These are phyloP conservation scores for Lepidium campestre DNA, from an alignment of 441 rosid species.

Conservation along the genomic window DNA sequence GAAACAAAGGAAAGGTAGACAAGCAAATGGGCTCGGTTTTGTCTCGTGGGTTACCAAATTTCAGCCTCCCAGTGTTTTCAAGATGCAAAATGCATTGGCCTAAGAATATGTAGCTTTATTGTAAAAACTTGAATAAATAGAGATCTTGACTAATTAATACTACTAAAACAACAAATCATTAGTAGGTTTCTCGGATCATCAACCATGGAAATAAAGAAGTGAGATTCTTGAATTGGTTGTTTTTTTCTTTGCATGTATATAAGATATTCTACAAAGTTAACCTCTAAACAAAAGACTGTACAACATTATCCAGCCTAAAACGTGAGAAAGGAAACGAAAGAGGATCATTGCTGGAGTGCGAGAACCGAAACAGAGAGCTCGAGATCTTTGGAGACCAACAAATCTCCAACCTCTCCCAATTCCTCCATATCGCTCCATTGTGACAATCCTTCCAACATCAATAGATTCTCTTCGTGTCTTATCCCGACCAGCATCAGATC, in stretches of 20 bases:
- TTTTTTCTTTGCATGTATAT: neutral
- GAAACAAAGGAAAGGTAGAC: neutral
- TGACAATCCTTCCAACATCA: conserved; percentile 25
- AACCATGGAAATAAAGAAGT: neutral
- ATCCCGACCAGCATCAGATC: conserved; percentile 33
- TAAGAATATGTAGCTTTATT: neutral
- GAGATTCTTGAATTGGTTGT: neutral
- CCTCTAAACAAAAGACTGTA: conserved; percentile 1
- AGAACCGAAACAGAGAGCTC: conserved; percentile 28
- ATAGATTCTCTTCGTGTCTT: conserved; percentile 22
- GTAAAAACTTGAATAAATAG: neutral
- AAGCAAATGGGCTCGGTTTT: neutral
- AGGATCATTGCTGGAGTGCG: conserved; percentile 28
- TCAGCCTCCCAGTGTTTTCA: neutral
- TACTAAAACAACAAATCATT: neutral
- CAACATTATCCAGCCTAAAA: neutral
- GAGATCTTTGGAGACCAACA: conserved; percentile 30
- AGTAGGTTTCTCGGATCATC: neutral
- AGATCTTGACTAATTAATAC: neutral
- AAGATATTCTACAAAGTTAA: neutral
- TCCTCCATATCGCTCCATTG: conserved; percentile 31
- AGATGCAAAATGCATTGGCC: neutral
- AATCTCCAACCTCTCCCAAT: conserved; percentile 33
- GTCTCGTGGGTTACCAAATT: neutral
- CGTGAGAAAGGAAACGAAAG: neutral